Percentiles rank a stretch among this genome's conserved stretches.
Evolutionary conservation across 192 early-diverging fungal species (phyloP).

Genomic region (Pecoramyces ruminantium): DNA sequence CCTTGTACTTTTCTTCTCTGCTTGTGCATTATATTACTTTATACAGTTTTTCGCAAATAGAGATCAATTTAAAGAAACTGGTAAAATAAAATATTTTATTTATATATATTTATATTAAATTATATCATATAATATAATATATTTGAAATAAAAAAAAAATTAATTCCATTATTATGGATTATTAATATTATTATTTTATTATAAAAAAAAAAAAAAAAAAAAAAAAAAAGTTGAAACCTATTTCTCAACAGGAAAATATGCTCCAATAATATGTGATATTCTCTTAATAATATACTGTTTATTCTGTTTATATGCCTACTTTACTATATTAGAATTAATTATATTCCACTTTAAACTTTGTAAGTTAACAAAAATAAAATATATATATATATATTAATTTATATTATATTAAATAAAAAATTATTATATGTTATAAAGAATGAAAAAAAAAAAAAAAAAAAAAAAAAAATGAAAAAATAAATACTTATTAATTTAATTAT

Average conservation of each 20-base stretch:
- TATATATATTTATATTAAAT: too few species aligned
- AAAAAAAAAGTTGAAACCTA: background rate
- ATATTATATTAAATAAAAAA: too few species aligned
- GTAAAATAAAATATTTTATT: too few species aligned
- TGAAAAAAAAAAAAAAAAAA: too few species aligned
- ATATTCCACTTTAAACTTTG: background rate
- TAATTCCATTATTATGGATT: too few species aligned
- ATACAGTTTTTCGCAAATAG: background rate
- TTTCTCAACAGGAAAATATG: background rate
- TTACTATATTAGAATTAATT: background rate
- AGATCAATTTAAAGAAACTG: background rate
- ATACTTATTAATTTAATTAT: too few species aligned
- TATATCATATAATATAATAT: too few species aligned
- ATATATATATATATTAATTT: too few species aligned
- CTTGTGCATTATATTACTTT: background rate
- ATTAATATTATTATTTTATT: too few species aligned
- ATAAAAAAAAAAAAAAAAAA: background rate
- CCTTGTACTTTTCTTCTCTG: background rate
- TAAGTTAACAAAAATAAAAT: background rate
- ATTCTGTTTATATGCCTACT: background rate
- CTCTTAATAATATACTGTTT: background rate
- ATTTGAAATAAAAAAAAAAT: too few species aligned
- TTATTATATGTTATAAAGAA: too few species aligned
- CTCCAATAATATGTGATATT: background rate
- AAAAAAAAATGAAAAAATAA: too few species aligned